Evolutionary conservation across 2,329 filamentous ascomycete species (phyloP).

Genomic region (Allantophomopsis lycopodina): DNA sequence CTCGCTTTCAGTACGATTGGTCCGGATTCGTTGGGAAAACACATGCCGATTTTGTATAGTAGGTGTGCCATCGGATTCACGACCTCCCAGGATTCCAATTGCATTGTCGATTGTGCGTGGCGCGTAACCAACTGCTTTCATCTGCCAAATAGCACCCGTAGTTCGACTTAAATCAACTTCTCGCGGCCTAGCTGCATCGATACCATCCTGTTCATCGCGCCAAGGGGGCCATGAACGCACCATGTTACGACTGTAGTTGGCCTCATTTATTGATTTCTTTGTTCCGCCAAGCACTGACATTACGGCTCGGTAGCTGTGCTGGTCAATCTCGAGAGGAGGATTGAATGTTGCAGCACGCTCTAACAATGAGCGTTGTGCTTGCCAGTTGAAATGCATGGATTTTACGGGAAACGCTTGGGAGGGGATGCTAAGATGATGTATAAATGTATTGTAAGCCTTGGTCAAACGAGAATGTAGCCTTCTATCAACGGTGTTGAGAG

Average conservation of each 20-base stretch:
- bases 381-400: constrained; percentile 37
- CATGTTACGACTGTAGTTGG: constrained; percentile 31
- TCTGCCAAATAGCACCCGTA: constrained; percentile 35
- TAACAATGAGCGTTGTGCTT: constrained; percentile 39
- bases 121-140: constrained; percentile 41
- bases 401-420: constrained; percentile 19
- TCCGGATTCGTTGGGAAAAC: not conserved
- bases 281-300: constrained; percentile 36
- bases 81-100: constrained; percentile 37
- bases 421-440: constrained; percentile 23
- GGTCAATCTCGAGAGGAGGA: constrained; percentile 34
- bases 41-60: constrained; percentile 39
- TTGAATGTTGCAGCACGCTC: constrained; percentile 32
- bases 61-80: constrained; percentile 32
- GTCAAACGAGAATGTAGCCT: constrained; percentile 10
- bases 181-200: constrained; percentile 37
- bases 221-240: constrained; percentile 47
- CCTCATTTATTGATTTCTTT: constrained; percentile 36
- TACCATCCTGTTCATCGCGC: constrained; percentile 39
- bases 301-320: constrained; percentile 37
- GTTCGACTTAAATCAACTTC: constrained; percentile 40
- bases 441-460: constrained; percentile 25
- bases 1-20: not conserved
- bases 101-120: constrained; percentile 30
- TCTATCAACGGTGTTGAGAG: not conserved